phyloP scores from a whole-genome alignment of 1,284 basidiomycete genomes.

The Rhodotorula sp. region DNA sequence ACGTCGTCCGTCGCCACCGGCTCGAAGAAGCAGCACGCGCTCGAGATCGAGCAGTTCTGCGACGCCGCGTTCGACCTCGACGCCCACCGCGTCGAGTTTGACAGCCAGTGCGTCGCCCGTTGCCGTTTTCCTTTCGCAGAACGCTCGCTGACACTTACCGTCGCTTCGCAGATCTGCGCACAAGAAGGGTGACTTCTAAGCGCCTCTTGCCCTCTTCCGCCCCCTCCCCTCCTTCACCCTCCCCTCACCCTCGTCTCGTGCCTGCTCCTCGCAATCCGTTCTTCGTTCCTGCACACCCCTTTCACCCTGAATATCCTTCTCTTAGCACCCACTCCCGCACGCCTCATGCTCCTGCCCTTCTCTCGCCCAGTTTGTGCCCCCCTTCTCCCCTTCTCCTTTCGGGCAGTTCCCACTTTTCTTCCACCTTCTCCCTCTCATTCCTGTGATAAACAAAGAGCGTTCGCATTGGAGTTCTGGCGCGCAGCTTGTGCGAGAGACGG shows the following conservation, averaged over 20 bases:
- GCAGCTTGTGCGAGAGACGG: too few relatives aligned
- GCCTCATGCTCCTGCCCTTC: background rate
- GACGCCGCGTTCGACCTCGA: conserved; percentile 40
- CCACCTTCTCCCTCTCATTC: background rate
- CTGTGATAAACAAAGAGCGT: background rate
- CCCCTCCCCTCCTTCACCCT: background rate
- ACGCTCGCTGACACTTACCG: background rate
- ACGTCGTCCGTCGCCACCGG: conserved; percentile 58
- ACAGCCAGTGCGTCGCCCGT: conserved; percentile 2
- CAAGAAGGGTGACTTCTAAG: conserved; percentile 12
- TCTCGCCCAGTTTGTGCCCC: background rate
- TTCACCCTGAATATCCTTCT: background rate
- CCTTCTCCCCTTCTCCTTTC: background rate
- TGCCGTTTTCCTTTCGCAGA: background rate
- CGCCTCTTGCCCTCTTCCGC: background rate
- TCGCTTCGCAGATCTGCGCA: background rate
- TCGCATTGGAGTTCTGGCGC: too few relatives aligned
- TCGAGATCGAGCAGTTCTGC: conserved; percentile 41
- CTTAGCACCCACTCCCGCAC: background rate
- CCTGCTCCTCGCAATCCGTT: background rate
- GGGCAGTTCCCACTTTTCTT: background rate
- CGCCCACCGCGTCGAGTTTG: conserved; percentile 22
- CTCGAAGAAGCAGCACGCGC: conserved; percentile 55
- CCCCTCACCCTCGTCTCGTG: background rate
- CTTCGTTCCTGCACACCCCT: background rate